Conservation (phyloP, 148 eudicot species). For the Nyssa sinensis region DNA sequence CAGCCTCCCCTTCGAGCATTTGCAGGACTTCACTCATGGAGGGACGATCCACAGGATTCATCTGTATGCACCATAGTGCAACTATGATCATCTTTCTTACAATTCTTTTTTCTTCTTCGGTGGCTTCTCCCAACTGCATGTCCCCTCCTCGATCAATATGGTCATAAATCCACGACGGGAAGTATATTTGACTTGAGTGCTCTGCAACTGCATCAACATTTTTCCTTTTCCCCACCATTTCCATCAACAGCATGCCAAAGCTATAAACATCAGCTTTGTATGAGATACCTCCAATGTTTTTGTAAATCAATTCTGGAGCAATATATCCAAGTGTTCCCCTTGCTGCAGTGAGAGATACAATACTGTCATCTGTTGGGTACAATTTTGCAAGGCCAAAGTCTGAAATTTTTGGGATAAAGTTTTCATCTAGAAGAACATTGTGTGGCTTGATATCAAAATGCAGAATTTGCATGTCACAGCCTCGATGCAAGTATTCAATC, state of each 20-base stretch:
- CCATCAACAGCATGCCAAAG: conserved; percentile 11
- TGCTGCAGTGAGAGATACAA: conserved; percentile 4
- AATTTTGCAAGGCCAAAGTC: conserved; percentile 22
- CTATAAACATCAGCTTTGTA: conserved; percentile 6
- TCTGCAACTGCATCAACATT: not conserved
- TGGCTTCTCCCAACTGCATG: not conserved
- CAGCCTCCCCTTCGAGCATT: not conserved
- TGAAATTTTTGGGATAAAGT: conserved; percentile 22
- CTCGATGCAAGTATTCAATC: conserved; percentile 16
- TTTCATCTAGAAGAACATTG: conserved; percentile 22
- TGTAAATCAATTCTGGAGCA: conserved; percentile 4
- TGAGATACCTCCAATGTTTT: conserved; percentile 6
- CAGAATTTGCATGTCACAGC: conserved; percentile 22
- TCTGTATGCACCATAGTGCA: conserved; percentile 8
- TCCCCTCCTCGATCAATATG: not conserved
- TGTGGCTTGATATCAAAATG: conserved; percentile 27
- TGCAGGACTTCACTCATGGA: conserved; percentile 3
- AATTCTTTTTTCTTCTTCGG: not conserved
- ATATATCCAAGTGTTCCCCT: conserved; percentile 12
- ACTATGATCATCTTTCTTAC: conserved; percentile 10
- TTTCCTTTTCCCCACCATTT: conserved; percentile 1
- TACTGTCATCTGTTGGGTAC: conserved; percentile 11
- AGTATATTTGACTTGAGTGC: conserved; percentile 2
- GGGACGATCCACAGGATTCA: conserved; percentile 1
- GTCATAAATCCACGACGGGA: conserved; percentile 14